Evolutionary conservation across 2,329 filamentous ascomycete genomes (phyloP).

Genomic region (Colletotrichum musicola): DNA sequence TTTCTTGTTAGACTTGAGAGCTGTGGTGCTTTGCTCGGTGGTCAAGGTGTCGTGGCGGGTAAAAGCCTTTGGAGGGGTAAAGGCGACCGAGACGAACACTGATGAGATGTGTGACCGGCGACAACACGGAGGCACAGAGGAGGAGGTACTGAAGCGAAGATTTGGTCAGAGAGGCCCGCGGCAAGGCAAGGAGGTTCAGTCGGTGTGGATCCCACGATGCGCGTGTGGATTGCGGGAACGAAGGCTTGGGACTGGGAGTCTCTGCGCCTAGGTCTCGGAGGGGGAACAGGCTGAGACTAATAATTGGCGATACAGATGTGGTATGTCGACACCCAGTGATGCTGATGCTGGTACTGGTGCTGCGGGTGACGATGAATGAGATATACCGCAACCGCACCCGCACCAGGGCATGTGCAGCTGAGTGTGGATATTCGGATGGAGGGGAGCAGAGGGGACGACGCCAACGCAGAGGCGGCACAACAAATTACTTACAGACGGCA

Average conservation of each 20-base stretch:
- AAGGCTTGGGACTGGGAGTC: constrained; percentile 15
- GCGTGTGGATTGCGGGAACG: constrained; percentile 23
- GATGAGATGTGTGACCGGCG: constrained; percentile 15
- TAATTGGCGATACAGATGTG: constrained; percentile 6
- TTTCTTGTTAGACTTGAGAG: constrained; percentile 10
- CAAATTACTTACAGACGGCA: constrained; percentile 31
- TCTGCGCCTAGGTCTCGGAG: constrained; percentile 25
- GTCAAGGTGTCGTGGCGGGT: constrained; percentile 11
- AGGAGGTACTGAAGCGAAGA: constrained; percentile 33
- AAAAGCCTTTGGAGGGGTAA: constrained; percentile 23
- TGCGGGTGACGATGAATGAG: constrained; percentile 26
- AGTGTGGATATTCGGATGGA: constrained; percentile 34
- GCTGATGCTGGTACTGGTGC: neutral
- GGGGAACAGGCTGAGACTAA: constrained; percentile 5
- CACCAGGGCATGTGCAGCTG: constrained; percentile 32
- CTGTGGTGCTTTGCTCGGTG: constrained; percentile 6
- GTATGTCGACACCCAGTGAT: constrained; percentile 11
- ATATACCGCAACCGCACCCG: constrained; percentile 24
- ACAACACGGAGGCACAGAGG: constrained; percentile 30
- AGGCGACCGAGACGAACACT: constrained; percentile 21
- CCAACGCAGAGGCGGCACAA: constrained; percentile 14
- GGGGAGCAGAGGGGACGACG: constrained; percentile 4
- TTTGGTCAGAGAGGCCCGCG: constrained; percentile 25
- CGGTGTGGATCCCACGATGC: constrained; percentile 37
- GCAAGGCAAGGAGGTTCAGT: constrained; percentile 31